Evolutionary conservation across 495 filamentous ascomycete species (phyloP), one percentile per base, ranked within the genome.

Genomic region (Aspergillus diversus): DNA sequence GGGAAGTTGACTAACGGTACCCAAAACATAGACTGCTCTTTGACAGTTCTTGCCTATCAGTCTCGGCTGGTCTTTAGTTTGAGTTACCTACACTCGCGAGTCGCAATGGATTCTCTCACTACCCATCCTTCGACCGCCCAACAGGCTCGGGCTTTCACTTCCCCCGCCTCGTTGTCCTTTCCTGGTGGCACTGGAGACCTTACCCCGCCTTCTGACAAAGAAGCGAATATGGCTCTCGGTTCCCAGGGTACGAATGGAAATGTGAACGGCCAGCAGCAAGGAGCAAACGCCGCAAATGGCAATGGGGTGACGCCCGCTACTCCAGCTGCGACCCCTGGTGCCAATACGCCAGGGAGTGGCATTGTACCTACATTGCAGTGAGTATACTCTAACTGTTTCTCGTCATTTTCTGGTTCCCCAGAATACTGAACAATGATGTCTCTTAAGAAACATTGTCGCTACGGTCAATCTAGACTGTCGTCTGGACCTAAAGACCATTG

Each of bases 391-490:
- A 69, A 72, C 73, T 73, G 78, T 67, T 57, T 70, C 47, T 64
- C 51, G n/a, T 76, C 47, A 50, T 76, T 69, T 76, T 77, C 77
- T 83, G 73, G 75, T 69, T 68, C 67, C 72, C 73, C 73, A 73
- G 73, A 77, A 66, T 75, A 73, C 79, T 81, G 79, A 81, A 81
- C 74, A 73, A 81, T 83, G 80, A 87, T 92, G 77, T 74, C 46
- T 68, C 69, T 82, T 75, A 92, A 97, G 93, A 89, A 99, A 99
- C 87, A 97, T 99, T 83, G 95, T 99, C 80, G 93, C 95, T 61
- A 99, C 95, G 67, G 95, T 99, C 85, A 98, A 98, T 78, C 87
- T 99, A 73, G 93, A 96, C 83, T 97, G 95, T 77, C 92, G 95
- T 64, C 83, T 99, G 81, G 95, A 99, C 75, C 85, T 99, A 64